Evolutionary conservation across 805 yeast genomes (phyloP).

Genomic region (Phaffomyces thermotolerans): DNA sequence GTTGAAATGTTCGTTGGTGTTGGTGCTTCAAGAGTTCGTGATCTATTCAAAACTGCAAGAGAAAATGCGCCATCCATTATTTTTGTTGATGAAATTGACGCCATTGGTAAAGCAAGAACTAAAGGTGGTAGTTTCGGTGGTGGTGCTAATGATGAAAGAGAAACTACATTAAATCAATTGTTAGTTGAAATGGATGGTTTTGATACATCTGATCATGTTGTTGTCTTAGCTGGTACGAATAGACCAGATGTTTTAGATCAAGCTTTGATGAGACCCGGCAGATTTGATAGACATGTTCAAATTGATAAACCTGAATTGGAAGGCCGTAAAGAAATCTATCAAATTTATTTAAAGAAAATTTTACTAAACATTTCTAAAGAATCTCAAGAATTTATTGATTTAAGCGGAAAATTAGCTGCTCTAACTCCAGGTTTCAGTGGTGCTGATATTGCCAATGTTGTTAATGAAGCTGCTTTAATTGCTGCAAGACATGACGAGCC

Average conservation of each 20-base stretch:
- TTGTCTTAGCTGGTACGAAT: conserved; percentile 96
- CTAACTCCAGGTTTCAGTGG: conserved; percentile 98
- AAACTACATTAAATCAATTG: conserved; percentile 89
- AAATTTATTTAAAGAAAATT: conserved; percentile 74
- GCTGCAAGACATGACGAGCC: conserved; percentile 81
- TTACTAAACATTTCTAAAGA: conserved; percentile 44
- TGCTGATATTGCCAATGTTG: conserved; percentile 95
- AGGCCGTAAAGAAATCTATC: conserved; percentile 89
- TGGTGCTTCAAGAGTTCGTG: conserved; percentile 97
- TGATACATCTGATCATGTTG: conserved; percentile 83
- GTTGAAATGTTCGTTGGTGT: conserved; percentile 99
- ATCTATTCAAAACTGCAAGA: conserved; percentile 85
- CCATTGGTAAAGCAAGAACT: conserved; percentile 93
- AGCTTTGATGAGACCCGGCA: conserved; percentile 94
- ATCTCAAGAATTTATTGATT: conserved; percentile 35
- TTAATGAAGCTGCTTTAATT: conserved; percentile 94
- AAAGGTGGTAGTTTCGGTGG: conserved; percentile 50
- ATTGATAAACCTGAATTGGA: conserved; percentile 92
- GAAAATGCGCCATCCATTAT: conserved; percentile 91
- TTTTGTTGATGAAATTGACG: conserved; percentile 98
- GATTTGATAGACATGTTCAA: conserved; percentile 90
- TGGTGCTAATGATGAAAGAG: conserved; percentile 95
- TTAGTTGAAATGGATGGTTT: conserved; percentile 99
- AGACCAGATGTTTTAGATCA: conserved; percentile 89
- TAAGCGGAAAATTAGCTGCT: conserved; percentile 83